Percentiles rank a stretch among this genome's conserved stretches.
These are phyloP conservation scores for Penicillium decumbens DNA, from an alignment of 2,329 filamentous ascomycete genomes.

Conservation along the genomic window DNA sequence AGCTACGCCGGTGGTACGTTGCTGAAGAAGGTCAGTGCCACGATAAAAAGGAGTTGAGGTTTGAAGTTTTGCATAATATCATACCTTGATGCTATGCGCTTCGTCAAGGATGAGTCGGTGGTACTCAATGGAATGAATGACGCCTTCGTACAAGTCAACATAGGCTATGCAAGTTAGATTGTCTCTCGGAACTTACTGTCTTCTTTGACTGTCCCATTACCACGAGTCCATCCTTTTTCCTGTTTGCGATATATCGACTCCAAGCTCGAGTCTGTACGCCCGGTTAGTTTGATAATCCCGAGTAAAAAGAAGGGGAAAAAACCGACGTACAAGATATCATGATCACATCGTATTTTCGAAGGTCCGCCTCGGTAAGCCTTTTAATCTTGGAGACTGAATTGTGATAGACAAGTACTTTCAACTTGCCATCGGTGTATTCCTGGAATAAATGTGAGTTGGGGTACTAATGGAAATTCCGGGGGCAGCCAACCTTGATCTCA, in stretches of 20 bases:
- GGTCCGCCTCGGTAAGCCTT: slow-evolving; percentile 65
- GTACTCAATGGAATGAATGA: slow-evolving; percentile 80
- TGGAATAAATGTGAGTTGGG: slow-evolving; percentile 11
- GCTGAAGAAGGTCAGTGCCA: slow-evolving; percentile 22
- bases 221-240: slow-evolving; percentile 79
- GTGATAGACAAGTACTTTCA: slow-evolving; percentile 89
- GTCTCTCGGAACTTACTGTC: slow-evolving; percentile 43
- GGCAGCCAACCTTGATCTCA: slow-evolving; percentile 61
- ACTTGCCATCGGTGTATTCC: slow-evolving; percentile 73
- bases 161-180: not conserved
- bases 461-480: not conserved
- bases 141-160: slow-evolving; percentile 44
- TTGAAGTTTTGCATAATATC: not conserved
- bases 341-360: slow-evolving; percentile 84
- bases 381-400: slow-evolving; percentile 81
- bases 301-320: not conserved
- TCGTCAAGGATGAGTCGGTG: slow-evolving; percentile 93
- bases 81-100: slow-evolving; percentile 83
- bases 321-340: slow-evolving; percentile 83
- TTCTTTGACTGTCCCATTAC: slow-evolving; percentile 75
- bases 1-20: slow-evolving; percentile 80
- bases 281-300: not conserved
- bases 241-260: slow-evolving; percentile 92
- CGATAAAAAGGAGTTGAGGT: not conserved
- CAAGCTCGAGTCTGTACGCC: slow-evolving; percentile 53